phyloP scores from a whole-genome alignment of 768 basidiomycete species.

The Rhodotorula kratochvilovae region DNA sequence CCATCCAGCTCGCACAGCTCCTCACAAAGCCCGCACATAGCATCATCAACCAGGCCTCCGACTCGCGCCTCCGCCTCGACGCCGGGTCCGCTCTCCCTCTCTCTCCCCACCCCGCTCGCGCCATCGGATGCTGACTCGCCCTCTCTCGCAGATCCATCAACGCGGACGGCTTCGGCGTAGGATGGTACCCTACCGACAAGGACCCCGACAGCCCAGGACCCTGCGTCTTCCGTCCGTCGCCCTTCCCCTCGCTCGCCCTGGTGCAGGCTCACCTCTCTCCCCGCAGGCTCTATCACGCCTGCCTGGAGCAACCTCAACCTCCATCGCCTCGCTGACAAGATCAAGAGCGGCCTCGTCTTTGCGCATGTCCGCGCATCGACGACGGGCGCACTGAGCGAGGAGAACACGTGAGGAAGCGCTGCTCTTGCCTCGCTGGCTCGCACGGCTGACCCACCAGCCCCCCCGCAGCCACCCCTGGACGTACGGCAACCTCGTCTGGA shows the following conservation, averaged over 20 bases:
- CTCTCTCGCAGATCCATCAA: slow-evolving; percentile 21
- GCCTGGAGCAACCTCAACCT: slow-evolving; percentile 97
- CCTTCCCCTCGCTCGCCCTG: neutral
- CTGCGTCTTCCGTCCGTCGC: slow-evolving; percentile 72
- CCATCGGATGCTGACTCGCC: neutral
- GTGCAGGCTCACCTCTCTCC: neutral
- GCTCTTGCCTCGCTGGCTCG: neutral
- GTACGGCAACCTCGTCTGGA: slow-evolving; percentile 85
- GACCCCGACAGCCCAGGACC: slow-evolving; percentile 46
- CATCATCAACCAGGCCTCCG: slow-evolving; percentile 95
- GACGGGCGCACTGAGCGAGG: slow-evolving; percentile 80
- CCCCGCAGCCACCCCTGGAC: slow-evolving; percentile 69
- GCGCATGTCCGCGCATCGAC: slow-evolving; percentile 50
- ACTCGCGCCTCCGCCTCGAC: slow-evolving; percentile 68
- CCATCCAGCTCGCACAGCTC: slow-evolving; percentile 88
- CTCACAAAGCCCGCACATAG: slow-evolving; percentile 89
- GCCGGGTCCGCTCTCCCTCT: slow-evolving; percentile 36
- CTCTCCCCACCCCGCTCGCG: slow-evolving; percentile 42
- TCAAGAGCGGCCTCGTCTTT: slow-evolving; percentile 93
- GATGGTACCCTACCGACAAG: slow-evolving; percentile 56
- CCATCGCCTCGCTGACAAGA: slow-evolving; percentile 89
- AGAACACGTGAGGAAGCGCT: slow-evolving; percentile 61
- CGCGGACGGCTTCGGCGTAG: slow-evolving; percentile 87
- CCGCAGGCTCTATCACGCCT: slow-evolving; percentile 49
- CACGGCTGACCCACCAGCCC: neutral